These are phyloP conservation scores for Tilletia setariae DNA, from an alignment of 1,284 basidiomycete species.

Conservation along the genomic window DNA sequence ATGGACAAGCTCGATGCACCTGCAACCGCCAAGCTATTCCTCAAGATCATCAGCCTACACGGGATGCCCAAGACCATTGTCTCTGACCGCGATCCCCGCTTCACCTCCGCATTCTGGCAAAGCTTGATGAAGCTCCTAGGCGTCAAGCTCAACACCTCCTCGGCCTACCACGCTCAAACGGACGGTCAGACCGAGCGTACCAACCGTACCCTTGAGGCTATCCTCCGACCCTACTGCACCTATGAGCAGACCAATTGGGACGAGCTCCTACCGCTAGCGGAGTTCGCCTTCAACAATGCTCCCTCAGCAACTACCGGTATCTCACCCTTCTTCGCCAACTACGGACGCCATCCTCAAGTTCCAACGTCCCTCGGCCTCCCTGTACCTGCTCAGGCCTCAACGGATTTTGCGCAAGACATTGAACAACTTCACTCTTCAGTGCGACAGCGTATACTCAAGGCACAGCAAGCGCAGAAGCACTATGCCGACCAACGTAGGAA, in stretches of 20 bases:
- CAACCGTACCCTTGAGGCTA: constrained; percentile 50
- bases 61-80: too few species aligned
- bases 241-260: constrained; percentile 59
- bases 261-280: constrained; percentile 56
- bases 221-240: constrained; percentile 54
- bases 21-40: constrained; percentile 4
- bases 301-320: constrained; percentile 38
- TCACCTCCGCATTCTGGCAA: too few species aligned
- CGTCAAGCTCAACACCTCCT: too few species aligned
- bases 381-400: neutral
- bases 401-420: neutral
- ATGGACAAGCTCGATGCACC: neutral
- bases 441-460: neutral
- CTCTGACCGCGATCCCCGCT: too few species aligned
- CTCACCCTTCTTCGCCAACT: constrained; percentile 58
- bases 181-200: constrained; percentile 58
- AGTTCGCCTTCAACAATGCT: too few species aligned
- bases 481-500: neutral
- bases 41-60: neutral
- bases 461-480: neutral
- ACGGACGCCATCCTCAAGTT: constrained; percentile 54
- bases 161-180: constrained; percentile 47
- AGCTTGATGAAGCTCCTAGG: too few species aligned
- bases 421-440: neutral
- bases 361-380: constrained; percentile 18